Evolutionary conservation across 257 asterid genomes (phyloP).

Genomic region (Lithospermum erythrorhizon): DNA sequence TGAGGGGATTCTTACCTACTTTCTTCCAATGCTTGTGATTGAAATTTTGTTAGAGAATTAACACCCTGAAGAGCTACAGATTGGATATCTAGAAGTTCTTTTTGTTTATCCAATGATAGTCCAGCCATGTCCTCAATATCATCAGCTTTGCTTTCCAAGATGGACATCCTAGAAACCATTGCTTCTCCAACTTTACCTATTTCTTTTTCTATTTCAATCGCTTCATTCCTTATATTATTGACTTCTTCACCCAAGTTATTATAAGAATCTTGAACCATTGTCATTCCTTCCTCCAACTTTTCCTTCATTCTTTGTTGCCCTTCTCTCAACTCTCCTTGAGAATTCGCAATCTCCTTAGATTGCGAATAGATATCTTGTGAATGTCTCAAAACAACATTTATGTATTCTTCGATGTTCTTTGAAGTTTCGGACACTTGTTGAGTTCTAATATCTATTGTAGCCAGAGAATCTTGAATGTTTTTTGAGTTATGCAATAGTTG

Average conservation of each 20-base stretch:
- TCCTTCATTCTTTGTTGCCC: slow-evolving; percentile 62
- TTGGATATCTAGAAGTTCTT: slow-evolving; percentile 59
- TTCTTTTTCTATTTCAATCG: slow-evolving; percentile 60
- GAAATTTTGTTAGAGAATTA: slow-evolving; percentile 45
- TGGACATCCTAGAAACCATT: slow-evolving; percentile 50
- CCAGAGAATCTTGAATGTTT: slow-evolving; percentile 44
- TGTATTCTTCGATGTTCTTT: slow-evolving; percentile 40
- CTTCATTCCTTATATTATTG: slow-evolving; percentile 34
- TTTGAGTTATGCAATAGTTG: slow-evolving; percentile 30
- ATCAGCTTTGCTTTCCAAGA: slow-evolving; percentile 51
- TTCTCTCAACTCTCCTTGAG: slow-evolving; percentile 47
- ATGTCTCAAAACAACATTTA: slow-evolving; percentile 38
- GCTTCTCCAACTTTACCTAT: slow-evolving; percentile 56
- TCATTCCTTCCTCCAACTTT: slow-evolving; percentile 51
- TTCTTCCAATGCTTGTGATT: slow-evolving; percentile 72
- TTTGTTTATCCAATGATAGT: slow-evolving; percentile 61
- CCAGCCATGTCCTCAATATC: slow-evolving; percentile 55
- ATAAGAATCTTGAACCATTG: slow-evolving; percentile 36
- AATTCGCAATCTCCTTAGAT: slow-evolving; percentile 53
- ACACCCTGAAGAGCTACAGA: slow-evolving; percentile 54
- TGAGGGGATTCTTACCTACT: slow-evolving; percentile 37
- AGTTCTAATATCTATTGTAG: slow-evolving; percentile 37
- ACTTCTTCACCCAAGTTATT: slow-evolving; percentile 46
- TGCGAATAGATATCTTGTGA: slow-evolving; percentile 48
- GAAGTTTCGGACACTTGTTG: slow-evolving; percentile 44